A percentile compares a stretch with the other conserved stretches of the same genome.
Conservation (phyloP, 2,329 filamentous ascomycete genomes). For the Microsporum audouinii region DNA sequence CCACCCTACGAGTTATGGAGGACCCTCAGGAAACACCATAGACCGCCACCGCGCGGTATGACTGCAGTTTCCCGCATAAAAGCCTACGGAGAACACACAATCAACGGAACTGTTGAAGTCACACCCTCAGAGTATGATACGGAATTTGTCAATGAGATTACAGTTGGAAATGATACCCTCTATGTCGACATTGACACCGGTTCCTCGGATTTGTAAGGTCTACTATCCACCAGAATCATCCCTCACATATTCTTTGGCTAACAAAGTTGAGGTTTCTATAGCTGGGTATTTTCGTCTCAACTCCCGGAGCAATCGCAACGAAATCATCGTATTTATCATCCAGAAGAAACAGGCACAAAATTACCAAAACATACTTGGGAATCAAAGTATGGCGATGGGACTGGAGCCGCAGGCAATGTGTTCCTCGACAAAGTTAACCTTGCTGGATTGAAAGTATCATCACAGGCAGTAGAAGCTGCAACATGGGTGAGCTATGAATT, state of each 20-base stretch:
- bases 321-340: slow-evolving; percentile 50
- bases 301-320: slow-evolving; percentile 40
- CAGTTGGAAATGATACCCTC: slow-evolving; percentile 51
- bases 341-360: slow-evolving; percentile 37
- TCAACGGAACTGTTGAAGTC: slow-evolving; percentile 19
- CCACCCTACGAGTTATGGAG: not conserved
- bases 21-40: not conserved
- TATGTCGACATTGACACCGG: slow-evolving; percentile 62
- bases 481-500: slow-evolving; percentile 45
- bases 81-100: no score
- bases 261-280: slow-evolving; percentile 17
- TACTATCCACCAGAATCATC: not conserved
- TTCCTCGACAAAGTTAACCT: slow-evolving; percentile 55
- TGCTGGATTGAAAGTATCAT: slow-evolving; percentile 46
- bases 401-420: slow-evolving; percentile 51
- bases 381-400: slow-evolving; percentile 56
- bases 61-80: not conserved
- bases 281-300: slow-evolving; percentile 56
- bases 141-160: slow-evolving; percentile 52
- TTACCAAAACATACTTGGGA: slow-evolving; percentile 44
- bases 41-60: not conserved
- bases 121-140: slow-evolving; percentile 42
- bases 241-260: not conserved
- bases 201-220: slow-evolving; percentile 53
- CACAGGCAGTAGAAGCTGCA: slow-evolving; percentile 57